phyloP scores from a whole-genome alignment of 441 rosid genomes.

The Breynia disticha region DNA sequence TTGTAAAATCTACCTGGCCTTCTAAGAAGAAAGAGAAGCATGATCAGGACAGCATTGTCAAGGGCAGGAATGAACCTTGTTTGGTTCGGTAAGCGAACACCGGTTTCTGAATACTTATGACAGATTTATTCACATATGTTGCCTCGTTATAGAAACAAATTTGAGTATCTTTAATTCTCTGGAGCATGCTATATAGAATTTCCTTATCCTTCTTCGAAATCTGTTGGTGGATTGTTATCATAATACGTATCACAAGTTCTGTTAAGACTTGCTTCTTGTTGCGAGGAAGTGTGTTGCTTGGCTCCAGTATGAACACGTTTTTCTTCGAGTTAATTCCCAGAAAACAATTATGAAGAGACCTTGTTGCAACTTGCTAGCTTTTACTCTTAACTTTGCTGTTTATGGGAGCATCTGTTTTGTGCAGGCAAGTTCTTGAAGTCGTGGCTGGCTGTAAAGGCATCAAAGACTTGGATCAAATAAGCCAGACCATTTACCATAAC shows the following conservation, averaged over 20 bases:
- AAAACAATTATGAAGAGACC: too few species aligned
- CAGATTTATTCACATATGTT: too few species aligned
- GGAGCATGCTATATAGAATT: too few species aligned
- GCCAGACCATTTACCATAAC: conserved; percentile 71
- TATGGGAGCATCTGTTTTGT: conserved; percentile 5
- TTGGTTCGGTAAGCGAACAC: conserved; percentile 57
- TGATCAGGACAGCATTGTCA: conserved; percentile 58
- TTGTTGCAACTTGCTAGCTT: not conserved
- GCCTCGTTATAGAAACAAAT: too few species aligned
- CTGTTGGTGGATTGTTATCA: too few species aligned
- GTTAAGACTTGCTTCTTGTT: too few species aligned
- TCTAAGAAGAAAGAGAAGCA: conserved; percentile 93
- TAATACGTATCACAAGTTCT: too few species aligned
- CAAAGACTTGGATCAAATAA: conserved; percentile 42
- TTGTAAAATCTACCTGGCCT: conserved; percentile 65
- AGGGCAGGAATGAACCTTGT: conserved; percentile 96
- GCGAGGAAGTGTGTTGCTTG: too few species aligned
- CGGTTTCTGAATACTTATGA: not conserved
- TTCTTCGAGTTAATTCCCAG: too few species aligned
- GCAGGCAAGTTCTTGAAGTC: conserved; percentile 92
- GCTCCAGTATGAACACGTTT: too few species aligned
- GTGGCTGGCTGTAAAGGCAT: conserved; percentile 85
- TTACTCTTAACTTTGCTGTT: not conserved
- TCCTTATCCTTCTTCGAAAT: too few species aligned
- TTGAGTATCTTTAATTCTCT: too few species aligned